Percentiles rank a stretch among this genome's conserved stretches.
phyloP scores from a whole-genome alignment of 495 filamentous ascomycete species.

The Zalerion maritima region DNA sequence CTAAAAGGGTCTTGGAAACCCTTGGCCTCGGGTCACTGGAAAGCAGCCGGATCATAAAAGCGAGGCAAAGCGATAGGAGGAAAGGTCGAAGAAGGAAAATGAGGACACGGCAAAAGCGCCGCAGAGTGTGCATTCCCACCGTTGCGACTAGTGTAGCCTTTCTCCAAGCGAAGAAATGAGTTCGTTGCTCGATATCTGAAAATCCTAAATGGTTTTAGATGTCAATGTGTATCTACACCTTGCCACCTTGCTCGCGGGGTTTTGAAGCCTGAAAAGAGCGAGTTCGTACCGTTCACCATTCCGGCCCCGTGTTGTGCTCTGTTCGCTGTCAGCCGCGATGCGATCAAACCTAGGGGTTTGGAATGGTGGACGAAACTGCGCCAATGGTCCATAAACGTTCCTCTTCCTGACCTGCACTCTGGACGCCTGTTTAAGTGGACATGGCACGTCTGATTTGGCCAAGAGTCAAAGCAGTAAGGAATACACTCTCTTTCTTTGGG shows the following conservation, averaged over 20 bases:
- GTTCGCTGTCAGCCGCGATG: constrained; percentile 4
- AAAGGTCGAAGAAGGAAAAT: too few relatives aligned
- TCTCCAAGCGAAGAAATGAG: too few relatives aligned
- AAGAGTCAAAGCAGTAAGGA: constrained; percentile 1
- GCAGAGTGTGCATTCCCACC: too few relatives aligned
- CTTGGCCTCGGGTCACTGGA: too few relatives aligned
- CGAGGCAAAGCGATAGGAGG: too few relatives aligned
- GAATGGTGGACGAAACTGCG: constrained; percentile 1
- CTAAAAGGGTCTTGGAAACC: too few relatives aligned
- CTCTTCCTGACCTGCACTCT: neutral
- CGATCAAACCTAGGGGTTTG: neutral
- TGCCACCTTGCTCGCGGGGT: constrained; percentile 1
- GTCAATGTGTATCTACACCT: constrained; percentile 23
- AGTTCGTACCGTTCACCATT: neutral
- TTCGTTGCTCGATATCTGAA: too few relatives aligned
- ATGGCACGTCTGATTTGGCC: constrained; percentile 3
- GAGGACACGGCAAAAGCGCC: too few relatives aligned
- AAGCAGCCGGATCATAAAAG: too few relatives aligned
- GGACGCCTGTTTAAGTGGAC: constrained; percentile 4
- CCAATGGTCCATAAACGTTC: constrained; percentile 1
- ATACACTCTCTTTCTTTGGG: too few relatives aligned
- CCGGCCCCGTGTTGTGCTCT: constrained; percentile 4
- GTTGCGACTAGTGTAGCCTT: too few relatives aligned
- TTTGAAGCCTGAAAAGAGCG: neutral
- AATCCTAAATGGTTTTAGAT: too few relatives aligned